phyloP scores from a whole-genome alignment of 306 rosid genomes.

The Acmispon strigosus region DNA sequence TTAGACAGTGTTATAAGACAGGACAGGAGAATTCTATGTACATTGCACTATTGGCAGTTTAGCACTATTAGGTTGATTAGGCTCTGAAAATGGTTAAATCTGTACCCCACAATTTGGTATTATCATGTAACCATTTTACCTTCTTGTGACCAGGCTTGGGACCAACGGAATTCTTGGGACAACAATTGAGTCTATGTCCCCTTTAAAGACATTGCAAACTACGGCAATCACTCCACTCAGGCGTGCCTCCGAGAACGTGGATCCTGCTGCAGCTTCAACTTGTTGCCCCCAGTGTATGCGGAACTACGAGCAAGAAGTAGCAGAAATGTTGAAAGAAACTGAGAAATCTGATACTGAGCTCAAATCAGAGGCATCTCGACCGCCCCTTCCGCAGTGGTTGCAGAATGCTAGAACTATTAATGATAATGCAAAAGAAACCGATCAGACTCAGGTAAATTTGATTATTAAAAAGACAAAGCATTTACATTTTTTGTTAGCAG shows the following conservation, averaged over 20 bases:
- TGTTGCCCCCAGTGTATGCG: slow-evolving; percentile 66
- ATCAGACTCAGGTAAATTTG: slow-evolving; percentile 51
- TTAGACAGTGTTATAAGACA: slow-evolving; percentile 5
- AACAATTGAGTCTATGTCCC: slow-evolving; percentile 71
- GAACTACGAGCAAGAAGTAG: slow-evolving; percentile 55
- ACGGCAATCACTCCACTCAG: slow-evolving; percentile 37
- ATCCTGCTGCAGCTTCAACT: slow-evolving; percentile 39
- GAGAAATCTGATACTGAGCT: slow-evolving; percentile 49
- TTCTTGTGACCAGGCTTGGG: slow-evolving; percentile 55
- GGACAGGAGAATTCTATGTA: background rate
- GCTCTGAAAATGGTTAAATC: slow-evolving; percentile 18
- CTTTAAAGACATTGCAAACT: slow-evolving; percentile 52
- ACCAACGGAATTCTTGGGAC: slow-evolving; percentile 69
- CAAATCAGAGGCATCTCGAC: slow-evolving; percentile 42
- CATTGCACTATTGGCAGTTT: background rate
- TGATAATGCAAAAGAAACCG: slow-evolving; percentile 34
- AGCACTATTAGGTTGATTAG: slow-evolving; percentile 15
- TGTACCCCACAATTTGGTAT: slow-evolving; percentile 18
- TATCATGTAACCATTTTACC: slow-evolving; percentile 6
- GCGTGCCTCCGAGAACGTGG: slow-evolving; percentile 48
- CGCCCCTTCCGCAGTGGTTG: slow-evolving; percentile 80
- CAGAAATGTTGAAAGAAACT: slow-evolving; percentile 46
- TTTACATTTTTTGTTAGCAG: background rate
- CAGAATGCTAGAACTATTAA: slow-evolving; percentile 59
- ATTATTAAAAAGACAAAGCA: background rate